Evolutionary conservation across 2,329 filamentous ascomycete genomes (phyloP), one percentile per base, ranked within the genome.

Genomic region (Didymella pinodella): DNA sequence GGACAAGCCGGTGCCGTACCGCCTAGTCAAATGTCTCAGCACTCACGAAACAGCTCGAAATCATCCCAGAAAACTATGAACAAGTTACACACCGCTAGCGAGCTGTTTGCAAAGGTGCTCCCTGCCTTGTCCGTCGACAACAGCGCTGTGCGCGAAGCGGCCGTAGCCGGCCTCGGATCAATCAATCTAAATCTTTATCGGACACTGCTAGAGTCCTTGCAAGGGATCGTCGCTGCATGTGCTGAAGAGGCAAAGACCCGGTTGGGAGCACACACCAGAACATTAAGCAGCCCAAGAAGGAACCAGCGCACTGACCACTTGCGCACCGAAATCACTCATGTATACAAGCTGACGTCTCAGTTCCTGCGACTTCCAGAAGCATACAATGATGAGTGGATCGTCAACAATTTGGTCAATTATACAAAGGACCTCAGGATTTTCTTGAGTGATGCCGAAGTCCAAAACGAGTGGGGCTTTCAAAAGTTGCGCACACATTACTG

Each of bases 131-230:
- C 90, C 1, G 91, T 89, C 1, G 87, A 90, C 2, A 92, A 93
- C 12, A 84, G 88, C 20, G 90, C 90, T 0, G 92, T 99, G 18
- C 85, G 95, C 50, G 92, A 95, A 66, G 93, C 95, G 1, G 93
- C 97, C 16, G 95, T 98, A 10, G 85, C 91, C 29, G 93, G 94
- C 2, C 87, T 99, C 72, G 95, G 95, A 0, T 96, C 94, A 0
- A 97, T 98, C 74, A 98, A 98, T 70, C 87, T 92, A 52, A 94
- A 96, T 68, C 90, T 98, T 5, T 99, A 97, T 71, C 90, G 91
- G 57, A 95, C 92, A 0, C 81, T 99, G 12, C 84, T 99, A 0
- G 93, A 99, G 72, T 93, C 93, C 47, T 81, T 99, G 2, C 92
- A 97, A 75, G 90, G 91, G 14, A 92, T 92, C 45, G 93, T 97